Base-by-base conservation (phyloP, 495 filamentous ascomycete species). In the Cercophora sp. region DNA sequence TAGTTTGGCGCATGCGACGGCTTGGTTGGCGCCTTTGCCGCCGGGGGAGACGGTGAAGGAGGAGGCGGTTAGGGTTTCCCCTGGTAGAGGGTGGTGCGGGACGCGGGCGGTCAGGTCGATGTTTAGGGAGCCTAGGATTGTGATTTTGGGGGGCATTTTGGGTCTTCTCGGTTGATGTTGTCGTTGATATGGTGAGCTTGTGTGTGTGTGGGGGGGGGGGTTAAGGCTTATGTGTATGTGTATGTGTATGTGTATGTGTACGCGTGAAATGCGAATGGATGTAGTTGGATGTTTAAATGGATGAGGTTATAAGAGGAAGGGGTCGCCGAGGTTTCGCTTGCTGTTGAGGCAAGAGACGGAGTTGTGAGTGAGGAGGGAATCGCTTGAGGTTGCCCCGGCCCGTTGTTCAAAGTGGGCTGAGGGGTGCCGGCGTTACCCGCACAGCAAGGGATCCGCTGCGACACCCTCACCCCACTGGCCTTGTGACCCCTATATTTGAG, bases 1-100 rank as follows among this genome's bases (percentile, higher is more conserved):
- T 8, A 75, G 67, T 55, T 76, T 75, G 23, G 70, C 69, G 52
- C 84, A 79, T 5, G 92, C 92, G 35, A 96, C 87, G 39, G 90
- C 90, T 72, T 97, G 93, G 75, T 98, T 98, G 27, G 90, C 89
- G 54, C 93, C 93, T 71, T 98, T 98, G 35, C 93, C 93, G 48
- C 93, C 93, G 11, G 85, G 82, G 42, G 86, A 91, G 35, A 82
- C 87, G 63, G 79, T 75, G 75, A 93, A 94, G 5, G 81, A 81
- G 48, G 72, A 76, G n/a, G 89, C 77, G 2, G 85, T 91, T 32
- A 98, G 79, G 3, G 93, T 98, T 62, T 98, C 93, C 52, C 93
- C 93, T 3, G 86, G 79, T 0, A 73, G 67, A 2, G 93, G 93
- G 52, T 96, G 77, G 32, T 93, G 89, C 0, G 88, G 77, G 25